Evolutionary conservation across 164 flowering plant species (phyloP).

Genomic region (Dillenia turbinata): DNA sequence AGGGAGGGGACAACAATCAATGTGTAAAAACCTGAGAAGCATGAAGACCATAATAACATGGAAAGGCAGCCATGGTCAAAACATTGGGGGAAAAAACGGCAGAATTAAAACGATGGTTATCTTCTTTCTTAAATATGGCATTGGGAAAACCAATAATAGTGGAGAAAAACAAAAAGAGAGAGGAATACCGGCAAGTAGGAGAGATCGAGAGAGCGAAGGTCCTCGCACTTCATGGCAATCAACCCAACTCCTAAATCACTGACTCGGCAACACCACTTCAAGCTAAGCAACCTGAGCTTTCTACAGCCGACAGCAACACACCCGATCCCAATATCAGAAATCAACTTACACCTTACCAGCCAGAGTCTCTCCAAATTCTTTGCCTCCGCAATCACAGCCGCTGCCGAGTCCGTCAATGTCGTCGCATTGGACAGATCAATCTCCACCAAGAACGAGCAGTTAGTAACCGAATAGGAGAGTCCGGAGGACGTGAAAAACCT

Average conservation of each 20-base stretch:
- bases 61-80: too few species aligned
- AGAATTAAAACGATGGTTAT: too few species aligned
- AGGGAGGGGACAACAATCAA: too few species aligned
- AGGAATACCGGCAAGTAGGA: slow-evolving; percentile 71
- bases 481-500: slow-evolving; percentile 51
- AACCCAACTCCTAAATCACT: slow-evolving; percentile 79
- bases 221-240: slow-evolving; percentile 76
- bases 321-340: slow-evolving; percentile 84
- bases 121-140: too few species aligned
- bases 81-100: too few species aligned
- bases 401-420: slow-evolving; percentile 56
- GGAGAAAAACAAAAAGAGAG: too few species aligned
- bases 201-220: slow-evolving; percentile 66
- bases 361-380: slow-evolving; percentile 64
- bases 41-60: too few species aligned
- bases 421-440: slow-evolving; percentile 69
- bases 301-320: slow-evolving; percentile 86
- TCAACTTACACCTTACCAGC: slow-evolving; percentile 71
- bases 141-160: too few species aligned
- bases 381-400: slow-evolving; percentile 59
- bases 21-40: too few species aligned
- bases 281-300: slow-evolving; percentile 56
- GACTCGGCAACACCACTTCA: slow-evolving; percentile 83
- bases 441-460: slow-evolving; percentile 54
- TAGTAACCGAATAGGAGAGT: slow-evolving; percentile 35